Percentiles rank a stretch among this genome's conserved stretches.
Conservation (phyloP, 1,284 basidiomycete genomes). For the Irpex sp. region DNA sequence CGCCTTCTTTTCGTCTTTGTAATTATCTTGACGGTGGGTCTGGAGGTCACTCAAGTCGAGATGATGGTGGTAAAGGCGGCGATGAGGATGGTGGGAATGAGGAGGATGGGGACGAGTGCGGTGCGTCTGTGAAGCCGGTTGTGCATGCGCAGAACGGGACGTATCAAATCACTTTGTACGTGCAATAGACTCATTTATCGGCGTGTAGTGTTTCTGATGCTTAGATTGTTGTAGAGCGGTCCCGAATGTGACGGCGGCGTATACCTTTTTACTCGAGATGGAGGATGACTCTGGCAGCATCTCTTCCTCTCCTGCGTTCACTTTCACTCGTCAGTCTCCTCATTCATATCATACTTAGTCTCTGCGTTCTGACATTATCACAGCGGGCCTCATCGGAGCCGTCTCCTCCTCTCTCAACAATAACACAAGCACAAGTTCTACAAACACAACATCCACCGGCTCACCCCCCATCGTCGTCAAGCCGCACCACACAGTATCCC, state of each 20-base stretch:
- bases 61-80: no score
- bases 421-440: conserved; percentile 4
- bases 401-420: conserved; percentile 10
- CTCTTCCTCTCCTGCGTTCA: conserved; percentile 38
- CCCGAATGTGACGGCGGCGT: conserved; percentile 28
- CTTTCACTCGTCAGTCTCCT: conserved; percentile 34
- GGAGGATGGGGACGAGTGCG: conserved; percentile 17
- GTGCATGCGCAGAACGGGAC: conserved; percentile 30
- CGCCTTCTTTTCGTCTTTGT: conserved; percentile 15
- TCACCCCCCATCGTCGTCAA: conserved; percentile 16
- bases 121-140: conserved; percentile 34
- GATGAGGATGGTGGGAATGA: no score
- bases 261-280: conserved; percentile 35
- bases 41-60: no score
- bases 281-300: conserved; percentile 35
- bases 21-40: not conserved
- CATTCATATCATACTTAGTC: not conserved
- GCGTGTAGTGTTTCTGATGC: no score
- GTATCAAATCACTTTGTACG: conserved; percentile 27
- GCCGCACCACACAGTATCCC: conserved; percentile 30
- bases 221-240: conserved; percentile 23
- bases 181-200: no score
- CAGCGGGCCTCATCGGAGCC: not conserved
- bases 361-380: not conserved
- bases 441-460: not conserved